Evolutionary conservation across 345 rosid genomes (phyloP).

Genomic region (Salix purpurea): DNA sequence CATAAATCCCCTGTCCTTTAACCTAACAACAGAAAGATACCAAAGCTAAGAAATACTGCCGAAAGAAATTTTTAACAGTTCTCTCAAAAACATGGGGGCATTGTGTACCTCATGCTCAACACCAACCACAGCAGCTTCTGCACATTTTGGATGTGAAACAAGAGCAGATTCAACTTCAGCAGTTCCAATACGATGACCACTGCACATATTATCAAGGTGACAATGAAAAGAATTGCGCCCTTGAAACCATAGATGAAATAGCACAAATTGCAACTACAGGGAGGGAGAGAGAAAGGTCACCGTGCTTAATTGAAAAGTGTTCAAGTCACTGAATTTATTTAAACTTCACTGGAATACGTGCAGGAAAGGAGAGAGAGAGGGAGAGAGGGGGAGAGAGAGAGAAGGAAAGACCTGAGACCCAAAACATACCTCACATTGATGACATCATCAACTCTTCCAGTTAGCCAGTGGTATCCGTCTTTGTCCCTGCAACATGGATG

Average conservation of each 20-base stretch:
- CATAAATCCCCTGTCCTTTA: constrained; percentile 95
- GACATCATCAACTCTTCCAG: constrained; percentile 98
- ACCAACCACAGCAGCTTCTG: constrained; percentile 97
- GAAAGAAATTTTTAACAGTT: neutral
- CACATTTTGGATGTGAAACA: constrained; percentile 90
- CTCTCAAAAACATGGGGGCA: neutral
- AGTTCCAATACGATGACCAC: constrained; percentile 99
- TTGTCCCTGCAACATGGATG: constrained; percentile 66
- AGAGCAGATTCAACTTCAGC: constrained; percentile 99
- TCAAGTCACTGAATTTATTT: neutral
- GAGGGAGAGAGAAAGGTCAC: neutral
- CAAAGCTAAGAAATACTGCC: neutral
- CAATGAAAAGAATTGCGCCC: neutral
- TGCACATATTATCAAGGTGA: constrained; percentile 30
- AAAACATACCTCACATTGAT: constrained; percentile 80
- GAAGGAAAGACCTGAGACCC: neutral
- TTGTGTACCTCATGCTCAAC: constrained; percentile 79
- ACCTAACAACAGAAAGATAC: constrained; percentile 42
- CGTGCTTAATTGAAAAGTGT: neutral
- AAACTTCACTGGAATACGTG: neutral
- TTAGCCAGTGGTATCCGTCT: constrained; percentile 96
- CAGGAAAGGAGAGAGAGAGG: neutral
- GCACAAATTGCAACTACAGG: neutral
- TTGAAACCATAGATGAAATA: neutral
- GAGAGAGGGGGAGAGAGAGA: neutral